Evolutionary conservation across 2,329 filamentous ascomycete species (phyloP).

Genomic region (Chaetothyriales sp.): DNA sequence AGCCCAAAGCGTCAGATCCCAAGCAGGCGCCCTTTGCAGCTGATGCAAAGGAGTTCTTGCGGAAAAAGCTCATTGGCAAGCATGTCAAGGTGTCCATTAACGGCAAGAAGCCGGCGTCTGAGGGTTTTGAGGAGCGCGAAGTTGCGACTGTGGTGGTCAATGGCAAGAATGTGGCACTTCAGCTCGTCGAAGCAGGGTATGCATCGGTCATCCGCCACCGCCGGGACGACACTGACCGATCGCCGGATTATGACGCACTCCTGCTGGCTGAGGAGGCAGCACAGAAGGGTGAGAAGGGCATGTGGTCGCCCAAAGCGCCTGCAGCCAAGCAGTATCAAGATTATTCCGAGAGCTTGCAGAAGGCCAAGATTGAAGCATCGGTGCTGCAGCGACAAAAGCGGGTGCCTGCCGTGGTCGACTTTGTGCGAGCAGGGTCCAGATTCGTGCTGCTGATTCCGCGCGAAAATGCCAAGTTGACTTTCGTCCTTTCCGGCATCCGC

Average conservation of each 20-base stretch:
- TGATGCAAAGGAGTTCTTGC: conserved; percentile 89
- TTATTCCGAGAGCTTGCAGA: conserved; percentile 82
- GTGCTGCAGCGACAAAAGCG: conserved; percentile 82
- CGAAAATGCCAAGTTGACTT: conserved; percentile 85
- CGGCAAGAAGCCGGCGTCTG: conserved; percentile 75
- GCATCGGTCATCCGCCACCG: conserved; percentile 88
- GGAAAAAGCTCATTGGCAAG: conserved; percentile 91
- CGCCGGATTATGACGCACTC: conserved; percentile 70
- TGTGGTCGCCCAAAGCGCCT: conserved; percentile 84
- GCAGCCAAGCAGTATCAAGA: conserved; percentile 74
- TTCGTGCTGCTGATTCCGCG: conserved; percentile 86
- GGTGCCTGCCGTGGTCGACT: conserved; percentile 86
- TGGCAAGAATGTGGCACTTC: conserved; percentile 73
- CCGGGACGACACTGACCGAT: conserved; percentile 85
- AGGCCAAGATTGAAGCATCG: conserved; percentile 86
- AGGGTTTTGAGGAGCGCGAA: conserved; percentile 87
- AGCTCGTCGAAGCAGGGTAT: conserved; percentile 83
- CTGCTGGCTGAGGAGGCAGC: conserved; percentile 41
- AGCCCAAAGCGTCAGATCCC: conserved; percentile 76
- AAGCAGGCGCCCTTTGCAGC: conserved; percentile 79
- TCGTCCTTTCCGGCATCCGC: conserved; percentile 86
- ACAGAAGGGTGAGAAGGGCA: conserved; percentile 78
- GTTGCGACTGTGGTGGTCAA: conserved; percentile 77
- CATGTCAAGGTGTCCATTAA: conserved; percentile 81
- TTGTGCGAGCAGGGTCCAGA: conserved; percentile 90